Base-by-base conservation (phyloP, 2,329 filamentous ascomycete species). In the Alternaria brassicae region DNA sequence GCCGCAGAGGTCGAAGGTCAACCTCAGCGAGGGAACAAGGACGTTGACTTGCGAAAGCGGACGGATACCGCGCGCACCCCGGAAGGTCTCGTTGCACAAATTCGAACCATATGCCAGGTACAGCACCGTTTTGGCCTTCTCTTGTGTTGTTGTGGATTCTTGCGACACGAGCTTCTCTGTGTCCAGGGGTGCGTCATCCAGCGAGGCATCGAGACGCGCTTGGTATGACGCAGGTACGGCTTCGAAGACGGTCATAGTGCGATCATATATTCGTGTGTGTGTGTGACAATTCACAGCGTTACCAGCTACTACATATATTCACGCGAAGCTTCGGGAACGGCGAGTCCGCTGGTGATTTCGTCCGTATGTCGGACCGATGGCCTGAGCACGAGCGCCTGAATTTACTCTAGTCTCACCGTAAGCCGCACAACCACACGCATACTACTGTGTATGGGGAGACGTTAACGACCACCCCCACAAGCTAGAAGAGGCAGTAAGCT, bases 1-100 rank as follows among this genome's bases (percentile, higher is more conserved):
- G 1, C 93, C 94, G 0, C 93, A 87, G 0, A 98, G 85, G 73
- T 95, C 90, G 76, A 99, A 97, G 6, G 89, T 91, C 52, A 99
- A 82, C 49, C 86, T 84, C 47, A 98, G 82, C 5, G 86, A 85
- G 0, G 95, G 95, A 2, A 92, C 92, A 5, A 90, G 86, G 7
- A 97, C 94, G 72, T 93, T 93, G 72, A 93, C 80, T 63, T 91
- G 86, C 37, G 91, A 92, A 13, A 98, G 71, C 0, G 95, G 95
- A 25, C 86, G 86, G 78, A 98, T 94, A 60, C 89, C 89, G 52
- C 94, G 89, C 60, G 79, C 82, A 58, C 90, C 91, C 47, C 89
- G 84, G 77, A 98, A 97, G 0, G 91, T 96, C 75, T 92, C 82
- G 13, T 89, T 87, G 61, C 85, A 88, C 62, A 98, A 86, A 76